Evolutionary conservation across 2,329 filamentous ascomycete genomes (phyloP).

Genomic region (Colletotrichum sp.): DNA sequence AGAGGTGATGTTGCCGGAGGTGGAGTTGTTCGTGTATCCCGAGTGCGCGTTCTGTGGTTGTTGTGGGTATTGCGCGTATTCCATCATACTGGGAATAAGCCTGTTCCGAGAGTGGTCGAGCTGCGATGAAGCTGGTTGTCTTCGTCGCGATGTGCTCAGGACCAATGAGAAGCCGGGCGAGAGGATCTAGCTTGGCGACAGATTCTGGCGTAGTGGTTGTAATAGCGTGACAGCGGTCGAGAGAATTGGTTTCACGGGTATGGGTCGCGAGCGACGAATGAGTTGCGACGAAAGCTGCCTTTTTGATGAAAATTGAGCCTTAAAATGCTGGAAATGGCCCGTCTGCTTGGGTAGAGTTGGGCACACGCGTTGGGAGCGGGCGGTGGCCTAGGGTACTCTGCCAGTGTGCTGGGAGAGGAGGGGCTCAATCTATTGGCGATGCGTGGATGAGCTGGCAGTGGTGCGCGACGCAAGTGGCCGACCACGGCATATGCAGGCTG

Average conservation of each 20-base stretch:
- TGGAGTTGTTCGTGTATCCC: conserved; percentile 64
- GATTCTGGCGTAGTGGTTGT: neutral
- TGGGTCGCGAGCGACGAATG: conserved; percentile 21
- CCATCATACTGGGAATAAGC: conserved; percentile 61
- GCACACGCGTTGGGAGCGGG: conserved; percentile 45
- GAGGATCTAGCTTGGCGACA: neutral
- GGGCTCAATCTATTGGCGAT: conserved; percentile 61
- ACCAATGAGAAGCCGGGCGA: conserved; percentile 7
- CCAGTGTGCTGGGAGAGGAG: conserved; percentile 49
- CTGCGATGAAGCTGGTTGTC: conserved; percentile 24
- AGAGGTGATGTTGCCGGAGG: conserved; percentile 69
- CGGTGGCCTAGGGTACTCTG: conserved; percentile 48
- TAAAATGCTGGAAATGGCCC: conserved; percentile 30
- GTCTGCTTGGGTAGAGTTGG: conserved; percentile 48
- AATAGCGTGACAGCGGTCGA: conserved; percentile 3
- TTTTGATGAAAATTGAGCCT: conserved; percentile 32
- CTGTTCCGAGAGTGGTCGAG: neutral
- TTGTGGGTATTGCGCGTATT: conserved; percentile 76
- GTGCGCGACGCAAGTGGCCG: conserved; percentile 56
- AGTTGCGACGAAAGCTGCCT: conserved; percentile 21
- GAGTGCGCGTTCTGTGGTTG: conserved; percentile 69
- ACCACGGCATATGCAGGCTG: conserved; percentile 65
- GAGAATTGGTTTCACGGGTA: conserved; percentile 11
- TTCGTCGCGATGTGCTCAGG: conserved; percentile 29
- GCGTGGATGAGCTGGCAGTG: conserved; percentile 66